phyloP scores from a whole-genome alignment of 257 asterid species.

The Plantago major region DNA sequence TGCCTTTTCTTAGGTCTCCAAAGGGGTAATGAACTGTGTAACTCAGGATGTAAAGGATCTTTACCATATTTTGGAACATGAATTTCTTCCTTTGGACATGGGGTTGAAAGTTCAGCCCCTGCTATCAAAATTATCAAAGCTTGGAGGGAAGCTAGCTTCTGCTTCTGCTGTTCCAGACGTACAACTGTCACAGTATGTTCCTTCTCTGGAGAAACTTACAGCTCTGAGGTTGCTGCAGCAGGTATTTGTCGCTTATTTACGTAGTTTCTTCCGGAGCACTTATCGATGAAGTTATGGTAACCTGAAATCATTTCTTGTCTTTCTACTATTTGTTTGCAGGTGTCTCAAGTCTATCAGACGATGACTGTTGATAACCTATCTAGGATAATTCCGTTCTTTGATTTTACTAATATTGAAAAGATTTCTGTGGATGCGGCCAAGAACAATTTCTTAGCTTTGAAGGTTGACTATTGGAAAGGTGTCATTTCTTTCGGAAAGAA shows the following conservation, averaged over 20 bases:
- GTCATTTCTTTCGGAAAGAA: slow-evolving; percentile 73
- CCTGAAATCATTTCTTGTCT: slow-evolving; percentile 5
- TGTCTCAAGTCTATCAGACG: slow-evolving; percentile 78
- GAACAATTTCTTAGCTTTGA: slow-evolving; percentile 64
- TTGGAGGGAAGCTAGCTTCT: slow-evolving; percentile 72
- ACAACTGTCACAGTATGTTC: slow-evolving; percentile 58
- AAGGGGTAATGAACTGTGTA: slow-evolving; percentile 88
- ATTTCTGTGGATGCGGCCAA: slow-evolving; percentile 84
- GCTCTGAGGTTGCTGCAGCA: slow-evolving; percentile 83
- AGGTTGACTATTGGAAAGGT: slow-evolving; percentile 71
- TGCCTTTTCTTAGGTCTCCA: slow-evolving; percentile 43
- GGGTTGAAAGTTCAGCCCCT: slow-evolving; percentile 70
- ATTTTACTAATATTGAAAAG: slow-evolving; percentile 68
- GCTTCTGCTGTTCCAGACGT: slow-evolving; percentile 73
- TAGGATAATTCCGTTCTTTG: slow-evolving; percentile 66
- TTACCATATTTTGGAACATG: slow-evolving; percentile 64
- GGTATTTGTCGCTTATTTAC: slow-evolving; percentile 32
- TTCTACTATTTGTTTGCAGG: slow-evolving; percentile 40
- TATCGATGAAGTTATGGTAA: neutral
- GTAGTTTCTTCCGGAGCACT: neutral
- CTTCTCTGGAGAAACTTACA: slow-evolving; percentile 75
- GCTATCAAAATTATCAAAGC: slow-evolving; percentile 59
- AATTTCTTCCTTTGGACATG: slow-evolving; percentile 62
- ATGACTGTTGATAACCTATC: slow-evolving; percentile 67
- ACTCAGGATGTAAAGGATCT: slow-evolving; percentile 87